Conservation (phyloP, 768 basidiomycete species). For the Omphalotus guepiniiformis region DNA sequence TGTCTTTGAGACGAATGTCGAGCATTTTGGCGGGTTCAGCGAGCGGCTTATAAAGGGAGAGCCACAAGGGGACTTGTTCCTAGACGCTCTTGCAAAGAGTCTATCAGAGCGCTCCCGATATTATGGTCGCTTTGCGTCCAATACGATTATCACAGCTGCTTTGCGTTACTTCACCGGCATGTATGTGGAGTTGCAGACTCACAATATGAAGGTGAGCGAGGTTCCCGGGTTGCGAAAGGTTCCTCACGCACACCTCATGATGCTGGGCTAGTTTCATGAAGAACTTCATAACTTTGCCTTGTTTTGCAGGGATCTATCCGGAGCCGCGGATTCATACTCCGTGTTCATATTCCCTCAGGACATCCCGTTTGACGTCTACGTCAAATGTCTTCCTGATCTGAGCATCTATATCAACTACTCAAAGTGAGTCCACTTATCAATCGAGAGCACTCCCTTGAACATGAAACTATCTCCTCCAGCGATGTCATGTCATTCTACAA, state of each 20-base stretch:
- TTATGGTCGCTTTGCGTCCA: conserved; percentile 26
- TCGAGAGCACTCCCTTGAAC: neutral
- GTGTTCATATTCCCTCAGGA: conserved; percentile 31
- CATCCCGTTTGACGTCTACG: conserved; percentile 27
- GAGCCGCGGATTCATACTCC: conserved; percentile 29
- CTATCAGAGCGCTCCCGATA: conserved; percentile 24
- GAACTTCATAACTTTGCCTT: conserved; percentile 17
- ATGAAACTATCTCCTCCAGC: conserved; percentile 17
- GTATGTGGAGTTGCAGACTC: conserved; percentile 28
- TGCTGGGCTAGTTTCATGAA: conserved; percentile 7
- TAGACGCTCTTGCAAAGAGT: conserved; percentile 30
- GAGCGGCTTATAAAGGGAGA: conserved; percentile 20
- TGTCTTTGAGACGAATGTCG: conserved; percentile 18
- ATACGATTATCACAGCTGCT: conserved; percentile 31
- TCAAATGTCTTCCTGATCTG: conserved; percentile 36
- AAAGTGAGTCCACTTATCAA: conserved; percentile 34
- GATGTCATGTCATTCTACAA: conserved; percentile 39
- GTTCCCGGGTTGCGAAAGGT: too few relatives aligned
- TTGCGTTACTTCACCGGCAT: conserved; percentile 31
- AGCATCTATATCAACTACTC: conserved; percentile 25
- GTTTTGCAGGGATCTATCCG: conserved; percentile 26
- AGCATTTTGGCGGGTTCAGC: conserved; percentile 29
- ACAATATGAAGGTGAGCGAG: conserved; percentile 21
- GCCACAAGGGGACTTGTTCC: conserved; percentile 24
- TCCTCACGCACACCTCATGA: neutral